These are phyloP conservation scores for Prunus fruticosa DNA, from an alignment of 306 rosid species.

Conservation along the genomic window DNA sequence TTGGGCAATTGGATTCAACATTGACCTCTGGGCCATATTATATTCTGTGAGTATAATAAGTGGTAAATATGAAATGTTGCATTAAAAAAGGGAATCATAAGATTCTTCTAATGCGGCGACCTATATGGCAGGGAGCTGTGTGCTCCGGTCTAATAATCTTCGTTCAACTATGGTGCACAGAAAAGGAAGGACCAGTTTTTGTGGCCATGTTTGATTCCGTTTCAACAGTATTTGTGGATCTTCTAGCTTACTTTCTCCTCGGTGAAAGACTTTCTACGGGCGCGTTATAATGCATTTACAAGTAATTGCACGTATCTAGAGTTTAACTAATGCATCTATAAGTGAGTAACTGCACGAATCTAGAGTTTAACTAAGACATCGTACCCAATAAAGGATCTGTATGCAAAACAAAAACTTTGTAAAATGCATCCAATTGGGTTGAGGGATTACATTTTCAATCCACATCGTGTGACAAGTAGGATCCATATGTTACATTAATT, in stretches of 20 bases:
- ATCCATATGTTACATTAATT: too few species aligned
- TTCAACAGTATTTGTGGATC: slow-evolving; percentile 50
- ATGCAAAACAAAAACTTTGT: too few species aligned
- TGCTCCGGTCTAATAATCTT: slow-evolving; percentile 44
- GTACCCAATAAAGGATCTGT: too few species aligned
- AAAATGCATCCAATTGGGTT: too few species aligned
- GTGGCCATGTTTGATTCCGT: slow-evolving; percentile 69
- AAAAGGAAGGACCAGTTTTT: slow-evolving; percentile 78
- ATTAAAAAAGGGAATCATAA: not conserved
- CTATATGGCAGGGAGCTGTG: slow-evolving; percentile 53
- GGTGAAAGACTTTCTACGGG: slow-evolving; percentile 70
- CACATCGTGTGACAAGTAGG: too few species aligned
- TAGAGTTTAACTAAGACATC: too few species aligned
- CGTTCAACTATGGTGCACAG: slow-evolving; percentile 74
- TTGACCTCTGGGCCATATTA: slow-evolving; percentile 64
- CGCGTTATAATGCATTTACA: slow-evolving; percentile 30
- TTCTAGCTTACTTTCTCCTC: slow-evolving; percentile 65
- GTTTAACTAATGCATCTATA: not conserved
- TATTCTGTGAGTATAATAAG: slow-evolving; percentile 48
- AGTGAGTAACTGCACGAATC: too few species aligned
- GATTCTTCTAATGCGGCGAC: not conserved
- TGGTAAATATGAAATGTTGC: not conserved
- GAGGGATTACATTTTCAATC: too few species aligned
- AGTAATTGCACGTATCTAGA: not conserved
- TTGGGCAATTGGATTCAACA: slow-evolving; percentile 64